Evolutionary conservation across 2,329 filamentous ascomycete genomes (phyloP).

Genomic region (Endoconidiophora polonica): DNA sequence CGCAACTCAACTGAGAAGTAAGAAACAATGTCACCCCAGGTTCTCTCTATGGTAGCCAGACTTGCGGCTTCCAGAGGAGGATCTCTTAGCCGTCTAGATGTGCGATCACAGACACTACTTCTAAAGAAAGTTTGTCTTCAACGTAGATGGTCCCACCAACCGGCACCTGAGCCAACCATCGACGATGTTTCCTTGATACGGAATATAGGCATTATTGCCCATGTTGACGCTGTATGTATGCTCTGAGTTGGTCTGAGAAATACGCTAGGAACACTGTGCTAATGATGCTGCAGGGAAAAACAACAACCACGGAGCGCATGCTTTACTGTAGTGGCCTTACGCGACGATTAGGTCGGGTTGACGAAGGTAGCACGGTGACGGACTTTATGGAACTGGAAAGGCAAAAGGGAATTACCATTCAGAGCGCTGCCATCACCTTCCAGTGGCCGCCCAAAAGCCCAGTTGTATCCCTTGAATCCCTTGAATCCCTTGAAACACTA

Average conservation of each 20-base stretch:
- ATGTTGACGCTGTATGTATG: slow-evolving; percentile 66
- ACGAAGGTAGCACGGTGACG: slow-evolving; percentile 90
- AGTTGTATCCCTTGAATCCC: slow-evolving; percentile 23
- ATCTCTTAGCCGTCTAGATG: neutral
- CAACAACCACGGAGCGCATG: slow-evolving; percentile 97
- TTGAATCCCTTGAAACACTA: slow-evolving; percentile 20
- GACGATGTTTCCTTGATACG: slow-evolving; percentile 29
- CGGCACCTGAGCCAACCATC: neutral
- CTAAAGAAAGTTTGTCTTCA: neutral
- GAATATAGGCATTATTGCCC: slow-evolving; percentile 96
- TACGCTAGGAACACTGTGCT: neutral
- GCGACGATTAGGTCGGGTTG: slow-evolving; percentile 72
- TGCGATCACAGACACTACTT: neutral
- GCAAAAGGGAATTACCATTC: slow-evolving; percentile 59
- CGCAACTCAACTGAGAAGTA: too few relatives aligned
- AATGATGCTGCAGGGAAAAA: slow-evolving; percentile 53
- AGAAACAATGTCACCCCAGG: slow-evolving; percentile 3
- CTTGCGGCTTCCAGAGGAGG: neutral
- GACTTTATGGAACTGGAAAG: slow-evolving; percentile 83
- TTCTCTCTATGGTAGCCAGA: neutral
- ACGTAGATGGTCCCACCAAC: slow-evolving; percentile 3
- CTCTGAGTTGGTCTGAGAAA: neutral
- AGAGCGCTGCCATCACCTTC: slow-evolving; percentile 91
- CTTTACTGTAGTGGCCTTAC: slow-evolving; percentile 91
- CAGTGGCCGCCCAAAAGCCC: slow-evolving; percentile 52